Percentiles rank a stretch among this genome's conserved stretches.
These are phyloP conservation scores for Botrytis squamosa DNA, from an alignment of 2,329 filamentous ascomycete species.

Conservation along the genomic window DNA sequence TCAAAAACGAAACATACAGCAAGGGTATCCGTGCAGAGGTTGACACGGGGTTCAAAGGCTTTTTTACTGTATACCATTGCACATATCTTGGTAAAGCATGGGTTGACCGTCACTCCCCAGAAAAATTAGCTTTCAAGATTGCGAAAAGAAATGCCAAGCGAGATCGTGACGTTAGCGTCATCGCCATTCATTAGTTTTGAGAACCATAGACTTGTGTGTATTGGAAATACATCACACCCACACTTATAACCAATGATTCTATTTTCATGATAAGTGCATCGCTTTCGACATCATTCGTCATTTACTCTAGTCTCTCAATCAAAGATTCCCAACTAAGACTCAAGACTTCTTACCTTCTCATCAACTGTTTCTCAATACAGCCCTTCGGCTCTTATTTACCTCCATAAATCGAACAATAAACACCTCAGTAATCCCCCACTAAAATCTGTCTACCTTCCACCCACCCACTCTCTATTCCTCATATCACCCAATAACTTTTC, in stretches of 20 bases:
- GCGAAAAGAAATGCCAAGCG: too few species aligned
- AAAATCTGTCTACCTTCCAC: not conserved
- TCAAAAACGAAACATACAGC: too few species aligned
- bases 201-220: not conserved
- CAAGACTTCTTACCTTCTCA: not conserved
- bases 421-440: not conserved
- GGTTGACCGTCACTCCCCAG: not conserved
- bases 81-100: not conserved
- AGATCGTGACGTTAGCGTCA: not conserved
- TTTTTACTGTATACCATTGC: not conserved
- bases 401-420: fast-evolving
- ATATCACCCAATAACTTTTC: too few species aligned
- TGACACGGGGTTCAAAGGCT: fast-evolving
- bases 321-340: not conserved
- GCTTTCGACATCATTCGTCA: too few species aligned
- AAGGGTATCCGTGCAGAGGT: not conserved
- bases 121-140: too few species aligned
- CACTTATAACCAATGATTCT: not conserved
- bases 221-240: not conserved
- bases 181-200: not conserved
- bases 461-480: not conserved
- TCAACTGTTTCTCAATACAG: fast-evolving
- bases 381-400: not conserved
- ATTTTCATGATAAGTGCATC: too few species aligned
- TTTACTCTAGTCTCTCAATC: not conserved